phyloP scores from a whole-genome alignment of 176 grass and related monocot species.

The Aegilops bicornis region DNA sequence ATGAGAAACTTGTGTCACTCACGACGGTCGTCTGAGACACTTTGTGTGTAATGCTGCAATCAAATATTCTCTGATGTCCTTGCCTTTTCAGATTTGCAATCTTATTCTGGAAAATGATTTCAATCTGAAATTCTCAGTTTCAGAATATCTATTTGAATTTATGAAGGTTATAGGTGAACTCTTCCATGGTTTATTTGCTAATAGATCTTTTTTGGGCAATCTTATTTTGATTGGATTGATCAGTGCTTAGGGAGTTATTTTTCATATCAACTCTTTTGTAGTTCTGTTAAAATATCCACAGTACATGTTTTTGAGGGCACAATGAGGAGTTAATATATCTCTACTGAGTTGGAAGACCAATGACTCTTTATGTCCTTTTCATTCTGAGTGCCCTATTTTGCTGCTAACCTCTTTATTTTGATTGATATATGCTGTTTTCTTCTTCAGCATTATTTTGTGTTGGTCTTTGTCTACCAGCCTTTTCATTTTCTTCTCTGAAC shows the following conservation, averaged over 20 bases:
- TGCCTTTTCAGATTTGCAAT: neutral
- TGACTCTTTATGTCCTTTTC: neutral
- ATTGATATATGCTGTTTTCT: neutral
- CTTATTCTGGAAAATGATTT: neutral
- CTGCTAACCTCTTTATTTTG: neutral
- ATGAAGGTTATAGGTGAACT: neutral
- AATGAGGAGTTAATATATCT: neutral
- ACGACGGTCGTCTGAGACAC: constrained; percentile 20
- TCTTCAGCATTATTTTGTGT: neutral
- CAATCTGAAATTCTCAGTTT: neutral
- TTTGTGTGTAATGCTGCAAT: constrained; percentile 6
- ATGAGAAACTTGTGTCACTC: constrained; percentile 6
- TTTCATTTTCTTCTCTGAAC: neutral
- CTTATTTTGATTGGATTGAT: neutral
- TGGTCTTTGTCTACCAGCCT: neutral
- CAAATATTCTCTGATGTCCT: neutral
- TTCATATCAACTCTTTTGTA: no score
- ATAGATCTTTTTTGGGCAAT: neutral
- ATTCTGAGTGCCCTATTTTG: neutral
- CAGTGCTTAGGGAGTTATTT: neutral
- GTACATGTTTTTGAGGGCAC: neutral
- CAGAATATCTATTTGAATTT: neutral
- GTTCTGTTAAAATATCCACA: neutral
- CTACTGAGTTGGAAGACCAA: neutral
- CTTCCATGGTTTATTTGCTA: neutral